Evolutionary conservation across 768 basidiomycete species (phyloP).

Genomic region (Lactifluus rugatus): DNA sequence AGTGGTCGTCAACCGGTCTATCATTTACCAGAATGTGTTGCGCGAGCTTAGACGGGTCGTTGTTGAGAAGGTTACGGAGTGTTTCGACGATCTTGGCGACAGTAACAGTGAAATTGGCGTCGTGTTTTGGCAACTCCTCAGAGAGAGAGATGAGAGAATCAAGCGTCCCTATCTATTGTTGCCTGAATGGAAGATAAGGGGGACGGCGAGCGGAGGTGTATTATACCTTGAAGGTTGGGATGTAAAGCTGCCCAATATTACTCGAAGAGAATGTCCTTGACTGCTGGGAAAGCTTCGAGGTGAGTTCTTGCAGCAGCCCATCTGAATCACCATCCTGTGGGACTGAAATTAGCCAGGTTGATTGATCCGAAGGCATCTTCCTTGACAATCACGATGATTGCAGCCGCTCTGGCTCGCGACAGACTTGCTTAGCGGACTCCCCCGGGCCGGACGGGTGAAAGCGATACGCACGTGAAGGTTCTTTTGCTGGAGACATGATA

Average conservation of each 20-base stretch:
- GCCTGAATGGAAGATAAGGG: background rate
- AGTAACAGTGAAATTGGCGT: slow-evolving; percentile 73
- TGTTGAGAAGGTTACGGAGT: slow-evolving; percentile 80
- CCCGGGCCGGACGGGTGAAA: background rate
- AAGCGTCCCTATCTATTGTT: slow-evolving; percentile 78
- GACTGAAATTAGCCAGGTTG: slow-evolving; percentile 85
- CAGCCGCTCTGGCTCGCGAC: background rate
- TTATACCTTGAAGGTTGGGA: slow-evolving; percentile 87
- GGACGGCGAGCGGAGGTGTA: slow-evolving; percentile 17
- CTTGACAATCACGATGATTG: slow-evolving; percentile 5
- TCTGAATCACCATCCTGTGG: slow-evolving; percentile 83
- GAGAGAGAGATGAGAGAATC: slow-evolving; percentile 82
- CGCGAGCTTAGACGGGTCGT: slow-evolving; percentile 64
- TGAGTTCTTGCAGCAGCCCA: slow-evolving; percentile 55
- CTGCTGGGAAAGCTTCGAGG: slow-evolving; percentile 50
- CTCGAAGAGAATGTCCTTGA: slow-evolving; percentile 39
- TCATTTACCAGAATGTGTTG: slow-evolving; percentile 80
- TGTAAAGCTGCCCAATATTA: slow-evolving; percentile 53
- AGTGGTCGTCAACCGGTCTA: slow-evolving; percentile 63
- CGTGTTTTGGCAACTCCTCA: slow-evolving; percentile 89
- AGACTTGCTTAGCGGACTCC: background rate
- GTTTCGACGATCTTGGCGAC: slow-evolving; percentile 94
- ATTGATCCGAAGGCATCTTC: slow-evolving; percentile 88
- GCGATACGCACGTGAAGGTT: too few species aligned
- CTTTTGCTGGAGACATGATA: too few species aligned